Percentiles rank a stretch among this genome's conserved stretches.
phyloP scores from a whole-genome alignment of 2,329 filamentous ascomycete genomes.

The Trichoderma simmonsii region DNA sequence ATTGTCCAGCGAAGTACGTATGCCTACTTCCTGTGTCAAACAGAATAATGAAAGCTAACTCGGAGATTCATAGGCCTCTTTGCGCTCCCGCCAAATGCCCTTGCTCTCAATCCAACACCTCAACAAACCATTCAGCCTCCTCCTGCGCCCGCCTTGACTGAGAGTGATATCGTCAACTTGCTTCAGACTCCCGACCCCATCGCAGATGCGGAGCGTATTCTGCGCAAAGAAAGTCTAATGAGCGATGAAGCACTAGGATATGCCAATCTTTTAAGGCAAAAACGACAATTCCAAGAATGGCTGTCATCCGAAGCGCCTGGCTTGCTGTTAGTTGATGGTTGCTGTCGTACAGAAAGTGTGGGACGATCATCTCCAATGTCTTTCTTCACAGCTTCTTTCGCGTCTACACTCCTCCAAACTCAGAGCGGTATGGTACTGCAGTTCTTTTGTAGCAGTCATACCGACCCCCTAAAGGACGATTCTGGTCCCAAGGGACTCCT shows the following conservation, averaged over 20 bases:
- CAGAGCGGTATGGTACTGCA: constrained; percentile 6
- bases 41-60: neutral
- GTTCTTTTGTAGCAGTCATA: constrained; percentile 6
- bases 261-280: neutral
- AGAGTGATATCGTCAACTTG: neutral
- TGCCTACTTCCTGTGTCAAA: neutral
- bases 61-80: neutral
- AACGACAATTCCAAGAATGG: constrained; percentile 6
- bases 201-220: constrained; percentile 9
- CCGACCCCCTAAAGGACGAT: neutral
- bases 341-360: constrained; percentile 1
- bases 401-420: neutral
- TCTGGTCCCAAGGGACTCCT: neutral
- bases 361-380: constrained; percentile 11
- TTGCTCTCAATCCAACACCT: neutral
- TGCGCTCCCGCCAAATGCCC: neutral
- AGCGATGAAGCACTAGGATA: constrained; percentile 12
- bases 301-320: neutral
- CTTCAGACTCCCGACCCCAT: neutral
- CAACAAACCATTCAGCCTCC: neutral
- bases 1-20: constrained; percentile 1
- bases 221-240: constrained; percentile 16
- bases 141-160: neutral
- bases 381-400: constrained; percentile 9
- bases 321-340: constrained; percentile 8